Evolutionary conservation across 495 filamentous ascomycete genomes (phyloP).

Genomic region (Penicillium atrosanguineum): DNA sequence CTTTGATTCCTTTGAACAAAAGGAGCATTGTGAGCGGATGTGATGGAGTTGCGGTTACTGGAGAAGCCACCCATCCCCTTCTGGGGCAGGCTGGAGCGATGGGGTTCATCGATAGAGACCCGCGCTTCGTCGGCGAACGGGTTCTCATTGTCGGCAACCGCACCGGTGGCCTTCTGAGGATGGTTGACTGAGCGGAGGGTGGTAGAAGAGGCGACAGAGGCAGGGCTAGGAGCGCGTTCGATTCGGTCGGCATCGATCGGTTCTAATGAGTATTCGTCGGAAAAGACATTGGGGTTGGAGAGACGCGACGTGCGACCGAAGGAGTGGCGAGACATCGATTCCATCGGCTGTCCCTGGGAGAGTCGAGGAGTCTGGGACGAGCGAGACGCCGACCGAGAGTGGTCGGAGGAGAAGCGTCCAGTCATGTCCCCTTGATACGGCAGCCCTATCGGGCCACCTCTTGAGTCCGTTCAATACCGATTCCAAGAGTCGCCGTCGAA

Average conservation of each 20-base stretch:
- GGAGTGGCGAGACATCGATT: conserved; percentile 35
- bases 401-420: conserved; percentile 42
- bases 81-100: conserved; percentile 41
- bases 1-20: conserved; percentile 42
- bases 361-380: conserved; percentile 34
- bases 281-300: conserved; percentile 52
- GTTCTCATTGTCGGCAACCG: conserved; percentile 33
- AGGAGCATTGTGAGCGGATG: conserved; percentile 31
- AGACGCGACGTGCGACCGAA: conserved; percentile 38
- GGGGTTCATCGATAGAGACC: conserved; percentile 36
- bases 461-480: conserved; percentile 29
- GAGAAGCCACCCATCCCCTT: conserved; percentile 34
- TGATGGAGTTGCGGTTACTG: conserved; percentile 32
- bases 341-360: conserved; percentile 25
- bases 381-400: conserved; percentile 40
- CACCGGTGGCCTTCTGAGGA: conserved; percentile 22
- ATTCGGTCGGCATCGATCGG: conserved; percentile 37
- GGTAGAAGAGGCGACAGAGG: conserved; percentile 35
- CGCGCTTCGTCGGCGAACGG: conserved; percentile 45
- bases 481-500: conserved; percentile 12
- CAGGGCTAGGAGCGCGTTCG: conserved; percentile 32
- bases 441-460: conserved; percentile 48
- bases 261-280: conserved; percentile 53
- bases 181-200: conserved; percentile 33
- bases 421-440: conserved; percentile 41